Conservation (phyloP, 2,329 filamentous ascomycete genomes). For the Cladosporium oxysporum region DNA sequence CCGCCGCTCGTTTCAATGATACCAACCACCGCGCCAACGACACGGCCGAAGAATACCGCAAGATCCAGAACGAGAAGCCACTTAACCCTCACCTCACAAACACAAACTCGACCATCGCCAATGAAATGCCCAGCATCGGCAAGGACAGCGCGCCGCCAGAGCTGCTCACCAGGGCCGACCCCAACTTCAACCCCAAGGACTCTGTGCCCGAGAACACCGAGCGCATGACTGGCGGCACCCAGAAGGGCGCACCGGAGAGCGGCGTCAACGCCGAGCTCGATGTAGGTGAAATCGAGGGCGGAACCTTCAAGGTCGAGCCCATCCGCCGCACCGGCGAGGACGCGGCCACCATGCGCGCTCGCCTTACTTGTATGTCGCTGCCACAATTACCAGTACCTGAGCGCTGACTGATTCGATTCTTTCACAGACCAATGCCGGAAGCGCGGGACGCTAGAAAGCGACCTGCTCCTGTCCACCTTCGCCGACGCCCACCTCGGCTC, state of each 20-base stretch:
- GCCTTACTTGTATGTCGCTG: conserved; percentile 66
- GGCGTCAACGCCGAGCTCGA: conserved; percentile 66
- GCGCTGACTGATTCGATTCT: conserved; percentile 32
- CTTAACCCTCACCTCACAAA: conserved; percentile 65
- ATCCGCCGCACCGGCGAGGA: conserved; percentile 82
- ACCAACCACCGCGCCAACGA: conserved; percentile 55
- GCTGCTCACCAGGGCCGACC: conserved; percentile 58
- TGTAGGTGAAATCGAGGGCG: conserved; percentile 85
- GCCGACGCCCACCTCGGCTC: conserved; percentile 73
- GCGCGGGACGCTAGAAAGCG: conserved; percentile 90
- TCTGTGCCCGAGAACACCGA: conserved; percentile 63
- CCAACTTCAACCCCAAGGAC: conserved; percentile 60
- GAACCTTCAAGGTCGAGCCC: conserved; percentile 86
- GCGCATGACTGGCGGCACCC: conserved; percentile 65
- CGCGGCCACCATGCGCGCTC: conserved; percentile 79
- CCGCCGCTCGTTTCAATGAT: conserved; percentile 40
- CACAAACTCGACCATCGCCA: conserved; percentile 63
- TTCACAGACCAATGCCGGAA: conserved; percentile 88
- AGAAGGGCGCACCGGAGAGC: conserved; percentile 50
- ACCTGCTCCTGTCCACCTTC: conserved; percentile 95
- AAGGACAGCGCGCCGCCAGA: conserved; percentile 60
- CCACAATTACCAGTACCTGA: conserved; percentile 13
- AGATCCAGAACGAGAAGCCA: conserved; percentile 58
- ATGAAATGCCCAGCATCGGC: conserved; percentile 63
- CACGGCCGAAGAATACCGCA: conserved; percentile 56